Percentiles rank a stretch among this genome's conserved stretches.
Evolutionary conservation across 2,329 filamentous ascomycete species (phyloP).

Genomic region (Cercospora zeina): DNA sequence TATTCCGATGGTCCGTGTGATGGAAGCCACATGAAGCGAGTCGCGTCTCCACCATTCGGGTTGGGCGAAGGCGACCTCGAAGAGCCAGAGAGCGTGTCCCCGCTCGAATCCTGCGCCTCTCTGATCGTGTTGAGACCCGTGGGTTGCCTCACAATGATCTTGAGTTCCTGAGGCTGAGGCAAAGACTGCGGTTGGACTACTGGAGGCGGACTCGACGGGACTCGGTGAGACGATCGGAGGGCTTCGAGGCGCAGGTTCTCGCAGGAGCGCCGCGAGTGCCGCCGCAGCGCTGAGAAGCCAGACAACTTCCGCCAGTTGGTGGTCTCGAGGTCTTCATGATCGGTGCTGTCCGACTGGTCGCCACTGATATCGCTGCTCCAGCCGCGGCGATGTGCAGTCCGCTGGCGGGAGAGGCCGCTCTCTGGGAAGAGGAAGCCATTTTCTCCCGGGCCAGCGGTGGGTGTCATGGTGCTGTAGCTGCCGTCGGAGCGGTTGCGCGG

Average conservation of each 20-base stretch:
- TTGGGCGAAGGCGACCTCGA: constrained; percentile 29
- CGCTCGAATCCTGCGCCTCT: constrained; percentile 29
- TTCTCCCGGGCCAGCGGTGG: constrained; percentile 27
- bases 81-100: constrained; percentile 26
- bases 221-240: constrained; percentile 3
- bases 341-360: constrained; percentile 40
- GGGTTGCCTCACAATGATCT: constrained; percentile 28
- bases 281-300: constrained; percentile 25
- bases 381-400: constrained; percentile 33
- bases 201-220: constrained; percentile 4
- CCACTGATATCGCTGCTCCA: constrained; percentile 41
- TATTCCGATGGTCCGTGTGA: constrained; percentile 25
- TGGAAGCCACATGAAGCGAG: constrained; percentile 27
- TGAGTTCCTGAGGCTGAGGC: constrained; percentile 18
- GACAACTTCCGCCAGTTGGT: constrained; percentile 20
- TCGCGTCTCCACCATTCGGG: constrained; percentile 15
- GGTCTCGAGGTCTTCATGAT: constrained; percentile 28
- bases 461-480: constrained; percentile 32
- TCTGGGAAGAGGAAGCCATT: constrained; percentile 31
- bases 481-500: constrained; percentile 30
- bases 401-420: constrained; percentile 26
- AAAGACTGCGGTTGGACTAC: background rate
- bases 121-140: constrained; percentile 24
- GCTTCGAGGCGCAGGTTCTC: constrained; percentile 13
- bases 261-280: constrained; percentile 15